A percentile compares a stretch with the other conserved stretches of the same genome.
phyloP scores from a whole-genome alignment of 805 yeast species.

The Lachancea kluyveri region DNA sequence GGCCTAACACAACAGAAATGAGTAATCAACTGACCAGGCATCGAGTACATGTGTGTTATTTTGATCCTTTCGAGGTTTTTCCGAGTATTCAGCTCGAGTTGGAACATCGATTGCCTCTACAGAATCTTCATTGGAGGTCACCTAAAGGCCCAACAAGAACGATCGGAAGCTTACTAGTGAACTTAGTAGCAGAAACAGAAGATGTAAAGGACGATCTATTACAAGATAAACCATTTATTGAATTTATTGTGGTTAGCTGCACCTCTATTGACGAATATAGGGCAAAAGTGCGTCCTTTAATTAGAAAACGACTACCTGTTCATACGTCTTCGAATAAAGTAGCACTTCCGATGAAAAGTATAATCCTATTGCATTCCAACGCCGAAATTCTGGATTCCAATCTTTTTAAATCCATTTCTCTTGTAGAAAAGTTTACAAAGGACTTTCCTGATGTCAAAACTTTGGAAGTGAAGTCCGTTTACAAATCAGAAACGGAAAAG shows the following conservation, averaged over 20 bases:
- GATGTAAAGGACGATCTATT: conserved; percentile 3
- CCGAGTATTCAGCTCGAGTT: conserved; percentile 27
- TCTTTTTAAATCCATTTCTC: conserved; percentile 26
- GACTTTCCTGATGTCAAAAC: conserved; percentile 27
- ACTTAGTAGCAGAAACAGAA: conserved; percentile 16
- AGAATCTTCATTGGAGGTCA: conserved; percentile 30
- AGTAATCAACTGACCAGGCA: too few species aligned
- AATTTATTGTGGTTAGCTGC: conserved; percentile 63
- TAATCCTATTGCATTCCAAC: conserved; percentile 26
- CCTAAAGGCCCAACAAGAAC: conserved; percentile 22
- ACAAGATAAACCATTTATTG: conserved; percentile 42
- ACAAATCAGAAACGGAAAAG: conserved; percentile 27
- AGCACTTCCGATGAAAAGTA: conserved; percentile 5
- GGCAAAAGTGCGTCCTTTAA: conserved; percentile 71
- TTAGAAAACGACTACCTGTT: conserved; percentile 66
- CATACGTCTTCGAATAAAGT: neutral
- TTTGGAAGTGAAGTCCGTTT: conserved; percentile 29
- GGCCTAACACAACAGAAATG: too few species aligned
- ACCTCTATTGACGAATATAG: conserved; percentile 70
- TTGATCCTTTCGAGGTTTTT: conserved; percentile 32
- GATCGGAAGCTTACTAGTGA: conserved; percentile 18
- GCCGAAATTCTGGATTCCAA: conserved; percentile 27
- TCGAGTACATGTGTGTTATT: too few species aligned
- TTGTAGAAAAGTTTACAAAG: conserved; percentile 27
- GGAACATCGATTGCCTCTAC: conserved; percentile 23